Evolutionary conservation across 2,329 filamentous ascomycete genomes (phyloP).

Genomic region (Xylariaceae sp.): DNA sequence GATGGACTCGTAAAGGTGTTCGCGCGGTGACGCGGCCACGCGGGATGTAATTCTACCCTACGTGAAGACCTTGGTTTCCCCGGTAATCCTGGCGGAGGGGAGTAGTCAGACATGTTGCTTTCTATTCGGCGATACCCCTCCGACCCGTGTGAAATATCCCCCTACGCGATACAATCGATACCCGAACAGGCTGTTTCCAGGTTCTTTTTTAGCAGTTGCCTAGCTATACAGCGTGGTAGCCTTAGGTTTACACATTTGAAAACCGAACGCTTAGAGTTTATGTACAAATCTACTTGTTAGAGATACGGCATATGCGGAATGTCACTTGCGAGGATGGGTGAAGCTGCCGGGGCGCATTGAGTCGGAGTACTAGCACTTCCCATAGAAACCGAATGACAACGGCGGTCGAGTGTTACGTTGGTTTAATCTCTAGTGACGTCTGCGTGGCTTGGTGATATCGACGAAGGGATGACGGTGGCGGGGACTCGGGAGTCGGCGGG

Average conservation of each 20-base stretch:
- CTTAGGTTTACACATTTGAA: neutral
- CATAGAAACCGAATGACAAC: no score
- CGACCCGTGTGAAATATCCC: neutral
- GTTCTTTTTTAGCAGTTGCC: neutral
- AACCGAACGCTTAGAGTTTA: neutral
- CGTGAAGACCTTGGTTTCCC: neutral
- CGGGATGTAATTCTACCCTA: neutral
- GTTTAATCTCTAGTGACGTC: no score
- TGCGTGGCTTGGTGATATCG: no score
- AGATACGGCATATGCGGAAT: neutral
- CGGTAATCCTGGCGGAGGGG: neutral
- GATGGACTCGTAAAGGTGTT: conserved; percentile 96
- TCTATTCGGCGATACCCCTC: neutral
- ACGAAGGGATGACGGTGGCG: no score
- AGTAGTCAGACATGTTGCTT: neutral
- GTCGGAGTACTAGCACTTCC: neutral
- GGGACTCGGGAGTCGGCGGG: no score
- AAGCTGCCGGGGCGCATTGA: neutral
- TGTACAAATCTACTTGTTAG: neutral
- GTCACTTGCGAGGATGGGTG: neutral
- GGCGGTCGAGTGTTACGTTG: no score
- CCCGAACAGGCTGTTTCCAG: neutral
- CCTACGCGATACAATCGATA: neutral
- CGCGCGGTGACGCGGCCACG: conserved; percentile 50
- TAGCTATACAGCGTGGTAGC: neutral